Base-by-base conservation (phyloP, 148 eudicot species). In the Rhododendron vialii region DNA sequence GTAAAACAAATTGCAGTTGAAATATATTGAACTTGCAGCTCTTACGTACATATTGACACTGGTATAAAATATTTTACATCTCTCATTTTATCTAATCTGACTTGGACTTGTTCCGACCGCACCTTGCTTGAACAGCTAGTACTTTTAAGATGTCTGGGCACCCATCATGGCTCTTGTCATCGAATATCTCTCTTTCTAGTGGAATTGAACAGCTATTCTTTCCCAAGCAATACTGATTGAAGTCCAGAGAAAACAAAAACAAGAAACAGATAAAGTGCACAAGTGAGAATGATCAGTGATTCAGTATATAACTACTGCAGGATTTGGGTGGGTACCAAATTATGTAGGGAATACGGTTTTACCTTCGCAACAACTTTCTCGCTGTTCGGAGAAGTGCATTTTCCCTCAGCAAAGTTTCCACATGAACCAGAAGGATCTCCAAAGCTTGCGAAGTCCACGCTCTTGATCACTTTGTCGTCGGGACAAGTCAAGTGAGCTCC, bases 341-440 rank as follows among this genome's bases (percentile, higher is more conserved):
- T 14, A 61, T 33, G 73, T 76, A 55, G 28, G 43, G 41, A 26
- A 53, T 24, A 0, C 8, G 69, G 9, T 55, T 55, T 81, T 81
- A 81, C 83, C 92, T 93, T 75, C 79, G 95, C 96, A 14, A 92
- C 96, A 43, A 92, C 85, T 73, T 89, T 83, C 48, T 75, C 80
- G 77, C 55, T 74, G 28, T 86, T 87, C 33, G 92, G 87, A 50
- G 93, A 78, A 67, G 83, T 80, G 89, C 96, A 92, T 17, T 87
- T 85, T 47, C 95, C 95, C 3, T 12, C 77, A 12, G 36, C 55
- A 80, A 74, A 94, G 61, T 53, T 65, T 59, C 99, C 99, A 73
- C 99, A 96, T 24, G 86, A 81, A 30, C 98, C 98, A 35, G 65
- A 71, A 36, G 94, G 92, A 82, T 91, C 87, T 24, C 98, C 99